Percentiles rank a stretch among this genome's conserved stretches.
Conservation (phyloP, 2,329 filamentous ascomycete genomes). For the Fusarium acutatum region DNA sequence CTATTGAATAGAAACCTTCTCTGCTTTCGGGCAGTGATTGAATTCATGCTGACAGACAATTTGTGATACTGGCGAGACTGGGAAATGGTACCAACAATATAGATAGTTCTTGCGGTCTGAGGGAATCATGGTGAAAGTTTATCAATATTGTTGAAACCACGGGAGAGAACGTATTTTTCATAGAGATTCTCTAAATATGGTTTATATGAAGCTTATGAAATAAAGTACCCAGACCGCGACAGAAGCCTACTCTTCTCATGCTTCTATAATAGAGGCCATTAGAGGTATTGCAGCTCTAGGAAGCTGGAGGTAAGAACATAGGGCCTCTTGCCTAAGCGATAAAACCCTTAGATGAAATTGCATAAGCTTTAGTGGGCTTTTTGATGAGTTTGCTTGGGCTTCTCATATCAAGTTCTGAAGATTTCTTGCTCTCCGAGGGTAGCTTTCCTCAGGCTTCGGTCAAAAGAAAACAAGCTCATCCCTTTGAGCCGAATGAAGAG, state of each 20-base stretch:
- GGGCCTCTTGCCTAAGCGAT: background rate
- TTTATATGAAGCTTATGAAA: background rate
- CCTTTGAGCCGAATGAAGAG: conserved; percentile 40
- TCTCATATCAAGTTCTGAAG: background rate
- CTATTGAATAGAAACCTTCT: background rate
- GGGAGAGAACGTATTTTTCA: background rate
- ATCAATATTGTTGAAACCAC: background rate
- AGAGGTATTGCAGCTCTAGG: background rate
- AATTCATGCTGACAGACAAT: too few relatives aligned
- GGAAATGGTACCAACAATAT: background rate
- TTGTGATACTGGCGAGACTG: background rate
- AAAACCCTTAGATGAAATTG: background rate
- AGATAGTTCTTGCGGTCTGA: background rate
- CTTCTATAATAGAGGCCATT: background rate
- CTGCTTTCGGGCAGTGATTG: background rate
- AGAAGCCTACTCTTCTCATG: background rate
- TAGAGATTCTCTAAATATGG: background rate
- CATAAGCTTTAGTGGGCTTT: background rate
- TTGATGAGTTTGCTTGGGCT: background rate
- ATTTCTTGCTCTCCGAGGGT: background rate
- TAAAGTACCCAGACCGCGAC: background rate
- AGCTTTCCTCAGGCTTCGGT: conserved; percentile 9
- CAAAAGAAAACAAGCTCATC: conserved; percentile 7
- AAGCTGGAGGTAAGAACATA: background rate
- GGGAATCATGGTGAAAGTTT: background rate